Percentiles rank a stretch among this genome's conserved stretches.
These are phyloP conservation scores for Ananas comosus DNA, from an alignment of 176 grass and related monocot species.

Conservation along the genomic window DNA sequence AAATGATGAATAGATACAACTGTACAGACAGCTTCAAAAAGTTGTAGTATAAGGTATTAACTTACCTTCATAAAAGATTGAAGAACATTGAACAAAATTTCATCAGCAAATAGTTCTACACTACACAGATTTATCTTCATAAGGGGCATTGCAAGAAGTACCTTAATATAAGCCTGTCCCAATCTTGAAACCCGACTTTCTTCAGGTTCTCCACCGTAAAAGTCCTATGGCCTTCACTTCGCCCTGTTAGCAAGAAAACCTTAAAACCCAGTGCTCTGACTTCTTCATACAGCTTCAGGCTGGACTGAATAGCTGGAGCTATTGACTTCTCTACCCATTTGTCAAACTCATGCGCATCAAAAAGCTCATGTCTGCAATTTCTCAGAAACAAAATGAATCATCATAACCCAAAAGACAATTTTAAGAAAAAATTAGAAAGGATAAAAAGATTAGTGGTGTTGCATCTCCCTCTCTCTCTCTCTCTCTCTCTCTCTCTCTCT, in stretches of 20 bases:
- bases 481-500: no score
- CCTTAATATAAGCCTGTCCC: conserved; percentile 76
- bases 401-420: neutral
- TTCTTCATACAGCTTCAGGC: conserved; percentile 51
- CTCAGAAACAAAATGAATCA: neutral
- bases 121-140: neutral
- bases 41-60: no score
- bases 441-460: neutral
- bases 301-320: conserved; percentile 57
- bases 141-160: conserved; percentile 5
- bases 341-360: conserved; percentile 49
- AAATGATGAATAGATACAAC: no score
- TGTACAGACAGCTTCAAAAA: no score
- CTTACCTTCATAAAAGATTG: neutral
- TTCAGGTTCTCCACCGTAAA: conserved; percentile 53
- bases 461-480: no score
- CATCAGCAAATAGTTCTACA: neutral
- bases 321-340: conserved; percentile 58
- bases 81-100: neutral
- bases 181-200: conserved; percentile 45
- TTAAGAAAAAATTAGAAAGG: neutral
- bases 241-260: conserved; percentile 57
- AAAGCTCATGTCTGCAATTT: conserved; percentile 34
- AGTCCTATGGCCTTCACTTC: conserved; percentile 37
- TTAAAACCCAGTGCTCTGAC: conserved; percentile 50